Base-by-base conservation (phyloP, 345 rosid genomes). In the Populus euphratica region DNA sequence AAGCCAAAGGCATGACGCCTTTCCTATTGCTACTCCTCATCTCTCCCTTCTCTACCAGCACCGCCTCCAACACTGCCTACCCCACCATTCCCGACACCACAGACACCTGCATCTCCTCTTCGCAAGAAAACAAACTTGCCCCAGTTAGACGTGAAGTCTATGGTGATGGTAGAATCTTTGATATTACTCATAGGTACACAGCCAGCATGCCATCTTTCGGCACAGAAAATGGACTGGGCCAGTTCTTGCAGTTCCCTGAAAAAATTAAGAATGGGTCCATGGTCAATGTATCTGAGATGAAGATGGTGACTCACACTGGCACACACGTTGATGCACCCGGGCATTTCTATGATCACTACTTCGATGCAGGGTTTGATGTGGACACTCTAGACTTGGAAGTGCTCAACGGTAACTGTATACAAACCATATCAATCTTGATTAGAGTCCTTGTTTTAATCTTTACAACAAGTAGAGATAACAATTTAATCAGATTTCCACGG, bases 271-370 rank as follows among this genome's bases (percentile, higher is more conserved):
- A 89, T 47, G 93, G 91, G 1, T 83, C 89, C 7, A 6, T 11
- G 2, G 68, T 44, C 1, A 87, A 89, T 73, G n/a, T 1, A 21
- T 82, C 87, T 10, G 79, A 79, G 78, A 64, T 86, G 69, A 84
- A 83, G 82, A 49, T 89, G 65, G 76, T 76, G 1, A 63, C 81
- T 14, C 92, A 89, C 76, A 64, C 88, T 1, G 91, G 92, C 54
- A 89, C 92, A 1, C 92, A 89, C 56, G 74, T 86, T 23, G 92
- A 89, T 69, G 83, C 91, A 5, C 92, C 92, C 0, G 85, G 87
- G 14, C 92, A 89, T 70, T 50, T 83, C 65, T 87, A 66, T 49
- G 85, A 87, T 68, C 59, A 77, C 3, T 89, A 89, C 68, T 85
- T 76, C 20, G 89, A 88, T 25, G 85, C 86, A 31, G 91, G 91